phyloP scores from a whole-genome alignment of 345 rosid genomes.

The Trapa bicornis region DNA sequence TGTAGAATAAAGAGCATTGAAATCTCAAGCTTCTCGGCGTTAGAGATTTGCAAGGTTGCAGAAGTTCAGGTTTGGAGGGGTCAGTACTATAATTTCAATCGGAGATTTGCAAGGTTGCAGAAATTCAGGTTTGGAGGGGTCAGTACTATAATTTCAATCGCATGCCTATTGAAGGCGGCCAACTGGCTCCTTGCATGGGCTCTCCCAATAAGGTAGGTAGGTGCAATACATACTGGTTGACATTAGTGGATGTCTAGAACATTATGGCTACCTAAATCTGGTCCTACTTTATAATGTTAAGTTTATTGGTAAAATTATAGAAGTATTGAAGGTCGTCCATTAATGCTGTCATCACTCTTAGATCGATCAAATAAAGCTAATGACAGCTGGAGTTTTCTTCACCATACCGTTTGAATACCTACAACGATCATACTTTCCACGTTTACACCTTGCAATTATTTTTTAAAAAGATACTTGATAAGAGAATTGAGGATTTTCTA shows the following conservation, averaged over 20 bases:
- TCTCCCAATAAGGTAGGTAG: constrained; percentile 57
- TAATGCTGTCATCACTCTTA: no score
- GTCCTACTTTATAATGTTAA: constrained; percentile 75
- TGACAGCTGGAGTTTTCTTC: no score
- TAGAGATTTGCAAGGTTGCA: constrained; percentile 56
- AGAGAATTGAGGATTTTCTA: no score
- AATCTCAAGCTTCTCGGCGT: constrained; percentile 47
- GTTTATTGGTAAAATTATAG: constrained; percentile 50
- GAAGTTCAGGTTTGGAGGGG: constrained; percentile 64
- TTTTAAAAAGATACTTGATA: no score
- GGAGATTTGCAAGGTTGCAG: constrained; percentile 46
- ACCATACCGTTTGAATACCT: no score
- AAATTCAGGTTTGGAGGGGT: constrained; percentile 54
- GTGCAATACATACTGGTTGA: constrained; percentile 57
- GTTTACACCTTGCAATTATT: no score
- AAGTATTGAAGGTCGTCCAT: constrained; percentile 59
- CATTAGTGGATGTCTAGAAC: constrained; percentile 72
- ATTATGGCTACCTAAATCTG: constrained; percentile 72
- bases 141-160: constrained; percentile 35
- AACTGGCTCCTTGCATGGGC: constrained; percentile 85
- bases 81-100: constrained; percentile 34
- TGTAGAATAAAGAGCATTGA: constrained; percentile 66
- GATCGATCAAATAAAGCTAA: no score
- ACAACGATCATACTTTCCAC: no score
- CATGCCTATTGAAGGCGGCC: constrained; percentile 52